Conservation (phyloP, 495 filamentous ascomycete species). For the Amniculicola lignicola region DNA sequence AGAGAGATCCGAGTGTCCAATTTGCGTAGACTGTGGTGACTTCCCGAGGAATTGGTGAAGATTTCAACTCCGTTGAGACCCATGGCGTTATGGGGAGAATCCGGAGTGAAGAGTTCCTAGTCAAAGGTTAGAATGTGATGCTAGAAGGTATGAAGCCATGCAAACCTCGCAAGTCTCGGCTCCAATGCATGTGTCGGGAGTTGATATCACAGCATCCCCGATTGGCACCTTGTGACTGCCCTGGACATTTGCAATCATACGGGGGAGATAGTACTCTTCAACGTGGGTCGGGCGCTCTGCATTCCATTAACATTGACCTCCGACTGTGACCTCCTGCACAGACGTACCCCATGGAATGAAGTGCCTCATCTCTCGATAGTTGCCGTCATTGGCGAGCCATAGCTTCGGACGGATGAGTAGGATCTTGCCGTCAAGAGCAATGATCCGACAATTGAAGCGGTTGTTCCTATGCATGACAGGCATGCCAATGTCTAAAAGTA, state of each 20-base stretch:
- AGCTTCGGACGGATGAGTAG: conserved; percentile 76
- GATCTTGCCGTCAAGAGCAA: conserved; percentile 54
- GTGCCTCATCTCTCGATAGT: conserved; percentile 66
- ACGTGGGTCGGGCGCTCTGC: conserved; percentile 53
- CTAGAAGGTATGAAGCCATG: background rate
- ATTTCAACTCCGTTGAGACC: conserved; percentile 67
- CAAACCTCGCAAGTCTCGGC: conserved; percentile 36
- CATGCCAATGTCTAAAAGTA: conserved; percentile 60
- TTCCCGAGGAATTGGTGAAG: conserved; percentile 71
- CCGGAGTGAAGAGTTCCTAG: conserved; percentile 45
- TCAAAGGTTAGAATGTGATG: background rate
- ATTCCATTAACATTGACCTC: no score
- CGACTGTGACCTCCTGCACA: no score
- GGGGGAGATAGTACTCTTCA: conserved; percentile 73
- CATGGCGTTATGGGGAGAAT: conserved; percentile 48
- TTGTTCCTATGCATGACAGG: conserved; percentile 61
- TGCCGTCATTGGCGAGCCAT: conserved; percentile 71
- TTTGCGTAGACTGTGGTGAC: conserved; percentile 72
- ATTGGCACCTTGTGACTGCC: conserved; percentile 63
- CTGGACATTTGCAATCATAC: conserved; percentile 57
- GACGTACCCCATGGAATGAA: conserved; percentile 73
- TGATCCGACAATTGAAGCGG: conserved; percentile 71
- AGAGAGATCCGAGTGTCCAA: conserved; percentile 69
- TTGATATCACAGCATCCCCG: conserved; percentile 73
- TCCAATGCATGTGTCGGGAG: conserved; percentile 67